Conservation (phyloP, 495 filamentous ascomycete genomes). For the Penicillium coprophilum region DNA sequence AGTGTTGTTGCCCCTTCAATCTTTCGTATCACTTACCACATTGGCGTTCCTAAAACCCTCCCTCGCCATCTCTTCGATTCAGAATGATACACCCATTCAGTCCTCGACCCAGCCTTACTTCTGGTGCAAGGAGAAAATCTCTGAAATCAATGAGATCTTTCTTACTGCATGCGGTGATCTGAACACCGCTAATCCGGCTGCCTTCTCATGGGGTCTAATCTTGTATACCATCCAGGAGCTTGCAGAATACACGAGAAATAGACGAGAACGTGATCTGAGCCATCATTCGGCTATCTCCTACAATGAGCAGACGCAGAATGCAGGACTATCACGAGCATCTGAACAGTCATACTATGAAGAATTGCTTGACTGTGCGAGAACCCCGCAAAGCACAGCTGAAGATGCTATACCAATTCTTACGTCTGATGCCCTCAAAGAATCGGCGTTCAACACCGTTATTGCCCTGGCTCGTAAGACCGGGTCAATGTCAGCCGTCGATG, state of each 20-base stretch:
- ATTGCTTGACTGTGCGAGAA: constrained; percentile 48
- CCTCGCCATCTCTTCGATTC: constrained; percentile 34
- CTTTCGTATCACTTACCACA: constrained; percentile 69
- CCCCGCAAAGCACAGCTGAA: constrained; percentile 39
- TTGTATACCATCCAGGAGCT: constrained; percentile 63
- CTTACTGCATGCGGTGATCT: constrained; percentile 51
- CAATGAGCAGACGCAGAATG: constrained; percentile 38
- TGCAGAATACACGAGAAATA: neutral
- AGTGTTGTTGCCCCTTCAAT: constrained; percentile 61
- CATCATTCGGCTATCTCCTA: constrained; percentile 59
- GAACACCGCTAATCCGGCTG: constrained; percentile 61
- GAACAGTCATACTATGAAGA: constrained; percentile 51
- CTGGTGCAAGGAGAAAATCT: constrained; percentile 58
- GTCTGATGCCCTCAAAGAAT: constrained; percentile 51
- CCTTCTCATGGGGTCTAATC: constrained; percentile 76
- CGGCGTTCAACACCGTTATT: constrained; percentile 63
- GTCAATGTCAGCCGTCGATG: constrained; percentile 41
- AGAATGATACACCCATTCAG: constrained; percentile 21
- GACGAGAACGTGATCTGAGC: constrained; percentile 54
- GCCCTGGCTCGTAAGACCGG: constrained; percentile 49
- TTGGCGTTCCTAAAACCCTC: constrained; percentile 72
- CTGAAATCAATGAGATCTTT: constrained; percentile 61
- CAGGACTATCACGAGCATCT: constrained; percentile 26
- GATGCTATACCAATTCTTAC: constrained; percentile 52
- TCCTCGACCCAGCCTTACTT: constrained; percentile 57